phyloP scores from a whole-genome alignment of 1,284 basidiomycete genomes.

The Ceratobasidium sp. region DNA sequence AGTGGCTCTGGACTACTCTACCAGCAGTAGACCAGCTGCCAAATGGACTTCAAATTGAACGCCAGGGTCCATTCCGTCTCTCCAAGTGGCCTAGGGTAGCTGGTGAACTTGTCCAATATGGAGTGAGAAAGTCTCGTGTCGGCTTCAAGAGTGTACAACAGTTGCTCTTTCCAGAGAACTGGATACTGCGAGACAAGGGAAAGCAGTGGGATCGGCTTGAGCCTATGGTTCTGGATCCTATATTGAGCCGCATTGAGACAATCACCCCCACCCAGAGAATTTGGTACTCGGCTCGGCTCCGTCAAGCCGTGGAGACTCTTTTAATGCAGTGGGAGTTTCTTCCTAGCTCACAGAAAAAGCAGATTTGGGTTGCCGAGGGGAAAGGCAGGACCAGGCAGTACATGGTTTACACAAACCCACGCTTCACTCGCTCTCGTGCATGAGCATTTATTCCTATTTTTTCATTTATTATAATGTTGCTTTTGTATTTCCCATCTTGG shows the following conservation, averaged over 20 bases:
- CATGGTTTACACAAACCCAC: no score
- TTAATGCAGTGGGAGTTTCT: neutral
- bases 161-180: neutral
- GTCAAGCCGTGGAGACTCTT: neutral
- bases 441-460: no score
- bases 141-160: neutral
- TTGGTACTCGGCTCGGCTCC: neutral
- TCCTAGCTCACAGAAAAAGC: neutral
- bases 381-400: no score
- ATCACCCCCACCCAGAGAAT: neutral
- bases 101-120: neutral
- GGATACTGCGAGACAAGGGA: neutral
- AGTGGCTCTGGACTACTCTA: neutral
- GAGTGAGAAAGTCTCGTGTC: neutral
- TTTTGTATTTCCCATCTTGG: no score
- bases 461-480: no score
- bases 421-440: no score
- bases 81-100: neutral
- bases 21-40: neutral
- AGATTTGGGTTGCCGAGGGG: no score
- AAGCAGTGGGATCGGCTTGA: neutral
- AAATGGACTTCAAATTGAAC: no score
- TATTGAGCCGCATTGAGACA: neutral
- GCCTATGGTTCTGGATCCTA: neutral
- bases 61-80: neutral